Percentiles rank a stretch among this genome's conserved stretches.
These are phyloP conservation scores for Rhodotorula sp. DNA, from an alignment of 1,284 basidiomycete genomes.

Conservation along the genomic window DNA sequence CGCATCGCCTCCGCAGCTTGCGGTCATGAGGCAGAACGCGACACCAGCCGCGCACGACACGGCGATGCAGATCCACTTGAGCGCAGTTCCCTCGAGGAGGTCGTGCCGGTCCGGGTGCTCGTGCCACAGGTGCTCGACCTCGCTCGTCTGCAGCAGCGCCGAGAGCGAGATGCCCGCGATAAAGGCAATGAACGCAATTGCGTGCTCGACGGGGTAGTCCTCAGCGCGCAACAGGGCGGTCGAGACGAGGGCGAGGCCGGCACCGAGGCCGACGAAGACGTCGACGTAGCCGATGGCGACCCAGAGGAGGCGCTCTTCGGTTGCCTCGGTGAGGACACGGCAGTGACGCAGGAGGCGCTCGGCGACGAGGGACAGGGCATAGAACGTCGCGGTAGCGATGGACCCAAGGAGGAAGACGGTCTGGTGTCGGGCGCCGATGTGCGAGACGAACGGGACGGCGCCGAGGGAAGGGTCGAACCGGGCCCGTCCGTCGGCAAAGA, in stretches of 20 bases:
- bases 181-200: conserved; percentile 8
- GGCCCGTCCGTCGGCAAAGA: not conserved
- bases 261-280: not conserved
- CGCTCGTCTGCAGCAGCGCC: conserved; percentile 19
- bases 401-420: conserved; percentile 8
- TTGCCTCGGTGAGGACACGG: conserved; percentile 26
- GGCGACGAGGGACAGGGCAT: not conserved
- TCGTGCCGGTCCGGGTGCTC: conserved; percentile 34
- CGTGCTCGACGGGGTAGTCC: not conserved
- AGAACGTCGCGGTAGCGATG: conserved; percentile 11
- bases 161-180: conserved; percentile 5
- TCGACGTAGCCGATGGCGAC: conserved; percentile 5
- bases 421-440: conserved; percentile 4
- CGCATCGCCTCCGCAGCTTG: conserved; percentile 11
- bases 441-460: conserved; percentile 9
- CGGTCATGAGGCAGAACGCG: not conserved
- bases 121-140: conserved; percentile 35
- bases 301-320: conserved; percentile 22
- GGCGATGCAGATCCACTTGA: conserved; percentile 21
- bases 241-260: not conserved
- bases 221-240: not conserved
- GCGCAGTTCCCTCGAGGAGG: conserved; percentile 12
- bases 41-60: conserved; percentile 8
- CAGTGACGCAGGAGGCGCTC: conserved; percentile 17
- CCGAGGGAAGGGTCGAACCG: not conserved